Conservation (phyloP, 805 yeast genomes). For the Suhomyces pyralidae region DNA sequence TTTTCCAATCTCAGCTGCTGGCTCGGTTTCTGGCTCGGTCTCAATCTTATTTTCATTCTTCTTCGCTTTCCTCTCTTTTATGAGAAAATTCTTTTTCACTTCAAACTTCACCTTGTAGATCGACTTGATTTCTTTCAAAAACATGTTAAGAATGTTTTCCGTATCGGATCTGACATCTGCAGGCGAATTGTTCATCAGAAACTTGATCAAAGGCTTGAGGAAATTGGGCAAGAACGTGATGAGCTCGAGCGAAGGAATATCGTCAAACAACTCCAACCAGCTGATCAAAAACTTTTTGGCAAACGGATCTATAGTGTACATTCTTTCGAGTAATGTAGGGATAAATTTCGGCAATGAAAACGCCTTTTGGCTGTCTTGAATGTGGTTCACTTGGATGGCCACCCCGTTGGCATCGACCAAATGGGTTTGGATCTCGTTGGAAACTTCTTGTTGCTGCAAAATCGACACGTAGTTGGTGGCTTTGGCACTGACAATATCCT, state of each 20-base stretch:
- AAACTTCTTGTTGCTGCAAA: slow-evolving; percentile 48
- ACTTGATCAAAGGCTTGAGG: slow-evolving; percentile 76
- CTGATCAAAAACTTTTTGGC: slow-evolving; percentile 89
- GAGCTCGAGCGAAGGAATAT: slow-evolving; percentile 87
- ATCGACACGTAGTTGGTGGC: slow-evolving; percentile 84
- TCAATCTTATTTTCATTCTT: not conserved
- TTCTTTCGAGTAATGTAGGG: slow-evolving; percentile 86
- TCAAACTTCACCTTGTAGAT: slow-evolving; percentile 65
- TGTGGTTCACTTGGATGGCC: slow-evolving; percentile 56
- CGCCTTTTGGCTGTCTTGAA: slow-evolving; percentile 61
- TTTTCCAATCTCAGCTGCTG: not conserved
- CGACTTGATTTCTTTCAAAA: slow-evolving; percentile 76
- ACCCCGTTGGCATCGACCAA: slow-evolving; percentile 56
- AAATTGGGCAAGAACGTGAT: slow-evolving; percentile 87
- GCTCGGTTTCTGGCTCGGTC: not conserved
- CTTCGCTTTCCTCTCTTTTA: slow-evolving; percentile 13
- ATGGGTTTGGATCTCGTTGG: slow-evolving; percentile 32
- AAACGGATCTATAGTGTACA: slow-evolving; percentile 88
- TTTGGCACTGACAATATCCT: slow-evolving; percentile 93
- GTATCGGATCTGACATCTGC: slow-evolving; percentile 87
- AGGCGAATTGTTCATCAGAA: slow-evolving; percentile 72
- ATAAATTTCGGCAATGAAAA: slow-evolving; percentile 85
- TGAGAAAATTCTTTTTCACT: slow-evolving; percentile 32
- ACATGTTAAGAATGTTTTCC: slow-evolving; percentile 66
- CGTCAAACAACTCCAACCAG: slow-evolving; percentile 90